Base-by-base conservation (phyloP, 2,329 filamentous ascomycete species). In the Cordyceps pruinosa region DNA sequence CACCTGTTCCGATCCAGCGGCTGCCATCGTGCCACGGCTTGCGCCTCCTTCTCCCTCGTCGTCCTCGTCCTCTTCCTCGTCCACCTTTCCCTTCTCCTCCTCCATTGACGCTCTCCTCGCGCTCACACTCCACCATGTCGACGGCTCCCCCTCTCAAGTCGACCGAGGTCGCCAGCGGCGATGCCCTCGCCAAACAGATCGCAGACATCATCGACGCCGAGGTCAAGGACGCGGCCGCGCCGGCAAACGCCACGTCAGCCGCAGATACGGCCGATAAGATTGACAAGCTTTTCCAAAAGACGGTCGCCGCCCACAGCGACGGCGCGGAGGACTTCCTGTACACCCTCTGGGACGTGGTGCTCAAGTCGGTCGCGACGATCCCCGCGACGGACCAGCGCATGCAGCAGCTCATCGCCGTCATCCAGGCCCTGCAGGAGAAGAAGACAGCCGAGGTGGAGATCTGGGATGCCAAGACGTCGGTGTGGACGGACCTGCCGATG, bases 401-500 rank as follows among this genome's bases (percentile, higher is more conserved):
- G 41, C 59, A 63, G 37, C 57, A 66, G 30, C 62, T 70, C 26
- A 61, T 64, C 23, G 23, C 57, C 28, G 56, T 62, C 4, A 46
- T 70, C 5, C 49, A 30, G 41, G 57, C 58, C 42, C 65, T 70
- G 45, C 61, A 63, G 48, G 37, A 34, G n/a, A 64, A 60, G 51
- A 46, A 65, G 12, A 59, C 61, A 10, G 62, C 64, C 7, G 59
- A 60, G n/a, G 62, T 66, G 9, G 60, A 64, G 58, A 64, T 70
- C 37, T 70, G 67, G 68, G 63, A 61, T 3, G 60, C 64, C 28
- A 58, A 61, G 58, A 60, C 59, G 21, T 56, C 51, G 19, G 58
- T 71, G 12, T 71, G 68, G 69, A 52, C 35, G 19, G 67, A 69
- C 51, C 51, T 70, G 57, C 66, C 68, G n/a, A 61, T 71, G 53